Percentiles rank a stretch among this genome's conserved stretches.
Conservation (phyloP, 2,329 filamentous ascomycete genomes). For the Sphaerulina vaccinii region DNA sequence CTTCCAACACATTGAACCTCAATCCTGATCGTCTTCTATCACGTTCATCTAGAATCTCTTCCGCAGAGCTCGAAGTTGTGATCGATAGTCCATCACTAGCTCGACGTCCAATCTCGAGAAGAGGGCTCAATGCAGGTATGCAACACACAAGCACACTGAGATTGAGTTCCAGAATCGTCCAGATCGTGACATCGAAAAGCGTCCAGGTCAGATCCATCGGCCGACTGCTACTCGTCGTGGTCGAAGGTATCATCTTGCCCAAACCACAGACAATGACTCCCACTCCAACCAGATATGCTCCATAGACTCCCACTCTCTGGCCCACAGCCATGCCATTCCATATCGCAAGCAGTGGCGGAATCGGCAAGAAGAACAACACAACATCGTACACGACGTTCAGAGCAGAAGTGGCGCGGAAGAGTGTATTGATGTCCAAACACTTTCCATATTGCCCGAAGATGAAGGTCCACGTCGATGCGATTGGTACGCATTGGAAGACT, state of each 20-base stretch:
- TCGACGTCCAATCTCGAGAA: not conserved
- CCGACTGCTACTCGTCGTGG: not conserved
- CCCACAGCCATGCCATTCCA: not conserved
- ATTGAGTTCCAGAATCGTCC: slow-evolving; percentile 14
- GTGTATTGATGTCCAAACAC: slow-evolving; percentile 5
- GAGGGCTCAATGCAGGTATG: slow-evolving; percentile 9
- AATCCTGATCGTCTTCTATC: too few species aligned
- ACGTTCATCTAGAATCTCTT: not conserved
- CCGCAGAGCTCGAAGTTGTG: not conserved
- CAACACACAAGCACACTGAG: slow-evolving; percentile 16
- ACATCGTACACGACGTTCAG: slow-evolving; percentile 14
- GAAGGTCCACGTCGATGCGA: not conserved
- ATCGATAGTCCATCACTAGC: not conserved
- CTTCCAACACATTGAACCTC: too few species aligned
- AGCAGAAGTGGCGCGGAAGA: slow-evolving; percentile 2
- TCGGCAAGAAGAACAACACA: slow-evolving; percentile 12
- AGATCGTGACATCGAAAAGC: slow-evolving; percentile 7
- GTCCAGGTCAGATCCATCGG: slow-evolving; percentile 2
- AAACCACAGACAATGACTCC: slow-evolving; percentile 12
- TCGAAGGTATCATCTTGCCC: slow-evolving; percentile 5
- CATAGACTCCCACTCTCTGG: slow-evolving; percentile 6
- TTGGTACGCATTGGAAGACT: slow-evolving; percentile 12
- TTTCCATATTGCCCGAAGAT: not conserved
- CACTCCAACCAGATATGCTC: slow-evolving; percentile 12
- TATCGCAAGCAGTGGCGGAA: slow-evolving; percentile 9